phyloP scores from a whole-genome alignment of 2,329 filamentous ascomycete genomes.

The Waltergamsia citrina region DNA sequence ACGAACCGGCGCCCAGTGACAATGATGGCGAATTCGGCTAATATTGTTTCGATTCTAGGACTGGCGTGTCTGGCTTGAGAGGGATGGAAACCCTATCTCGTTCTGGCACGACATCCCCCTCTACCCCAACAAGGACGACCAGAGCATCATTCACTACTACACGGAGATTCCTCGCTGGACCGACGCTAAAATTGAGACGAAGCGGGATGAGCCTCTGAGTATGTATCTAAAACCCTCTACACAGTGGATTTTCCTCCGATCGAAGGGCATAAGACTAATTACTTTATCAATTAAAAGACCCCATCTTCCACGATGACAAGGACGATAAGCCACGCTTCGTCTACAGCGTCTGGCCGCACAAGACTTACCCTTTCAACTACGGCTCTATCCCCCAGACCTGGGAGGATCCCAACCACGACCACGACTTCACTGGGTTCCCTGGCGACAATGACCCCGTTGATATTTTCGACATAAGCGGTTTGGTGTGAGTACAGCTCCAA shows the following conservation, averaged over 20 bases:
- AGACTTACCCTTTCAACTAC: slow-evolving; percentile 31
- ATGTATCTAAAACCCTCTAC: too few species aligned
- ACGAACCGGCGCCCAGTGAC: neutral
- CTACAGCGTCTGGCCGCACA: slow-evolving; percentile 31
- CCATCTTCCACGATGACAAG: slow-evolving; percentile 30
- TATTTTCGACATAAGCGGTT: slow-evolving; percentile 25
- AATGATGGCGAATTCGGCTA: neutral
- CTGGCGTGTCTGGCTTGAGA: slow-evolving; percentile 29
- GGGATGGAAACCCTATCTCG: slow-evolving; percentile 26
- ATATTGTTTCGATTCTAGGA: slow-evolving; percentile 14
- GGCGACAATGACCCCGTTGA: slow-evolving; percentile 34
- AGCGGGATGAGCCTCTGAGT: slow-evolving; percentile 28
- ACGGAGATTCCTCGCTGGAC: slow-evolving; percentile 32
- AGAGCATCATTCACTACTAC: slow-evolving; percentile 25
- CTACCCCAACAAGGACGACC: slow-evolving; percentile 22
- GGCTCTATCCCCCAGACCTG: slow-evolving; percentile 34
- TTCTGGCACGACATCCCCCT: slow-evolving; percentile 31
- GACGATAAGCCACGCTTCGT: slow-evolving; percentile 25
- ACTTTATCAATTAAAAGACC: too few species aligned
- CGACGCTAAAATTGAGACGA: slow-evolving; percentile 28
- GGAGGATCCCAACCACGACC: slow-evolving; percentile 29
- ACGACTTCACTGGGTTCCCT: slow-evolving; percentile 22
- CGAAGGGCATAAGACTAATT: too few species aligned
- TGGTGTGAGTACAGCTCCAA: slow-evolving; percentile 14
- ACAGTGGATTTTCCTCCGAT: neutral